Conservation (phyloP, 495 filamentous ascomycete species). For the Penicillium daleae region DNA sequence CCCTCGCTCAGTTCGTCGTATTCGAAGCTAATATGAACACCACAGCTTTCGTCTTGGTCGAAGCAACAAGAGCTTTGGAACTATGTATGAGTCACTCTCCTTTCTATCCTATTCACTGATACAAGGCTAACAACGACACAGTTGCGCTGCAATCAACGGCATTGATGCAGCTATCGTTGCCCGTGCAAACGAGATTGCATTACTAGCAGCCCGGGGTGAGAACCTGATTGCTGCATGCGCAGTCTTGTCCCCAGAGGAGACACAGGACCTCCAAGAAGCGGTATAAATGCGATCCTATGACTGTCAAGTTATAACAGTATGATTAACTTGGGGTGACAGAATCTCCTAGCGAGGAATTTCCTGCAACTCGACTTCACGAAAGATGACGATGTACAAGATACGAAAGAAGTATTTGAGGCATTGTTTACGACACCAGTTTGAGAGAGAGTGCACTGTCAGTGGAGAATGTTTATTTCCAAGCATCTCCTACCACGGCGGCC, state of each 20-base stretch:
- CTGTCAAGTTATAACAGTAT: background rate
- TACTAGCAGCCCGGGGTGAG: slow-evolving; percentile 70
- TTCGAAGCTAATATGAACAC: slow-evolving; percentile 20
- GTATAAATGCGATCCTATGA: slow-evolving; percentile 38
- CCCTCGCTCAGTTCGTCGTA: background rate
- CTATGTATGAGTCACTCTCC: slow-evolving; percentile 50
- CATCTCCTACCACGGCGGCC: slow-evolving; percentile 8
- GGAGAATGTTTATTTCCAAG: background rate
- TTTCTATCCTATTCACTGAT: background rate
- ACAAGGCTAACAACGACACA: slow-evolving; percentile 22
- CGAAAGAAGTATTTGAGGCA: slow-evolving; percentile 26
- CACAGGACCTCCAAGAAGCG: slow-evolving; percentile 63
- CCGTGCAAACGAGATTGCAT: slow-evolving; percentile 75
- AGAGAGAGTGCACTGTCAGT: background rate
- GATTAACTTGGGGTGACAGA: slow-evolving; percentile 23
- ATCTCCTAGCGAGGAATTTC: slow-evolving; percentile 41
- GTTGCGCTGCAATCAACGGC: slow-evolving; percentile 83
- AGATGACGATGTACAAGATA: slow-evolving; percentile 2
- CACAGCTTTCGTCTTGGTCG: slow-evolving; percentile 62
- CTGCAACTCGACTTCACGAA: slow-evolving; percentile 34
- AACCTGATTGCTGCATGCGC: slow-evolving; percentile 75
- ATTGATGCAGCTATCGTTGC: slow-evolving; percentile 71
- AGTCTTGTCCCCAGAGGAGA: slow-evolving; percentile 61
- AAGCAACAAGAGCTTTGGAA: slow-evolving; percentile 83
- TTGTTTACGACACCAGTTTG: slow-evolving; percentile 26